Conservation (phyloP, 1,139 yeast genomes). For the Meyerozyma sp. region DNA sequence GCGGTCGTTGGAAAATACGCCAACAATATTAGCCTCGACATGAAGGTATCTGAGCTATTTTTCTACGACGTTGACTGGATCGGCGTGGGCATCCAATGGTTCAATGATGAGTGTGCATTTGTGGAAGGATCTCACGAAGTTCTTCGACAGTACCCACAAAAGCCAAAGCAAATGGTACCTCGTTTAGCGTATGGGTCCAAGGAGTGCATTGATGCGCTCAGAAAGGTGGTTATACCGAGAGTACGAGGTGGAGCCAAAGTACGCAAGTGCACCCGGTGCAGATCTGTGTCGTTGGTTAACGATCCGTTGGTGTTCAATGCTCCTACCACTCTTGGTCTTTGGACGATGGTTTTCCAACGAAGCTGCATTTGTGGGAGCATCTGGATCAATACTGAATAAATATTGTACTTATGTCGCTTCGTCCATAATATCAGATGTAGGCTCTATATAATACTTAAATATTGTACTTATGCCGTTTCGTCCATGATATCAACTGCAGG, state of each 20-base stretch:
- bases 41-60: slow-evolving; percentile 46
- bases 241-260: slow-evolving; percentile 10
- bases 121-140: not conserved
- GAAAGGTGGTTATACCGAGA: slow-evolving; percentile 36
- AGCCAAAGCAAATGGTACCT: slow-evolving; percentile 4
- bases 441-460: not conserved
- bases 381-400: slow-evolving; percentile 43
- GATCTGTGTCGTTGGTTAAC: slow-evolving; percentile 50
- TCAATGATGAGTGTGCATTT: not conserved
- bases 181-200: slow-evolving; percentile 18
- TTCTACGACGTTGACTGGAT: slow-evolving; percentile 74
- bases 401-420: not conserved
- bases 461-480: not conserved
- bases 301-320: slow-evolving; percentile 41
- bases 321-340: slow-evolving; percentile 40
- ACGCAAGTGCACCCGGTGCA: slow-evolving; percentile 64
- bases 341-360: slow-evolving; percentile 73
- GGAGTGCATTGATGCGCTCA: slow-evolving; percentile 38
- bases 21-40: slow-evolving; percentile 30
- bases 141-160: not conserved
- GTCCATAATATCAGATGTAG: not conserved
- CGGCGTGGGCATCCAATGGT: slow-evolving; percentile 33
- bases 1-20: slow-evolving; percentile 30
- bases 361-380: slow-evolving; percentile 79
- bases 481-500: not conserved